Base-by-base conservation (phyloP, 257 asterid genomes). In the Eucommia ulmoides region DNA sequence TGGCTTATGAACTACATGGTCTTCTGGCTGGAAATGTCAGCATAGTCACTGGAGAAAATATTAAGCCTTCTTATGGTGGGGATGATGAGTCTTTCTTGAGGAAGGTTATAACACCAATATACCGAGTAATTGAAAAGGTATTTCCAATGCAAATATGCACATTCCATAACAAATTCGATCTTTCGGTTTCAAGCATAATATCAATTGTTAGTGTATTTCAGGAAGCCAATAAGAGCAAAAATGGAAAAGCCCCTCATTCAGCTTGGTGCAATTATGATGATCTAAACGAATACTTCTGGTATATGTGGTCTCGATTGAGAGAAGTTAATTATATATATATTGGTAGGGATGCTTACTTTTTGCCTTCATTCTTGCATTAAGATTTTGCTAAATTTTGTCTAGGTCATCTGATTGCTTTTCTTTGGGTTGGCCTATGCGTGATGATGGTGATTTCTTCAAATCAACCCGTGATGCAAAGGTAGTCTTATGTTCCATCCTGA, bases 341-440 rank as follows among this genome's bases (percentile, higher is more conserved):
- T n/a, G n/a, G n/a, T n/a, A n/a, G n/a, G n/a, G n/a, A n/a, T n/a
- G n/a, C n/a, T n/a, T n/a, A n/a, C n/a, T n/a, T n/a, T n/a, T n/a
- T n/a, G n/a, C n/a, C n/a, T n/a, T n/a, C n/a, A n/a, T n/a, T n/a
- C n/a, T n/a, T n/a, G n/a, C n/a, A n/a, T 11, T 48, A 16, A 38
- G 49, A 23, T 22, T 49, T 54, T 63, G 64, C 51, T 45, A 47
- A 66, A 67, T 54, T 50, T 29, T 41, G 57, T 68, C 45, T 64
- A 91, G 98, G 98, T 76, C 93, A 22, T 45, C 85, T 0, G 92
- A 83, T 57, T 91, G 96, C 88, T 91, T 91, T 79, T 64, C 65
- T 22, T 67, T 86, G 81, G 98, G 98, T 51, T 91, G 98, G 98
- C 98, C 98, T 23, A 91, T 91, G 94, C 79, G 92, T 49, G 98